Evolutionary conservation across 139 green algal genomes (phyloP), one percentile per base, ranked within the genome.

Genomic region (Tetradesmus obliquus): DNA sequence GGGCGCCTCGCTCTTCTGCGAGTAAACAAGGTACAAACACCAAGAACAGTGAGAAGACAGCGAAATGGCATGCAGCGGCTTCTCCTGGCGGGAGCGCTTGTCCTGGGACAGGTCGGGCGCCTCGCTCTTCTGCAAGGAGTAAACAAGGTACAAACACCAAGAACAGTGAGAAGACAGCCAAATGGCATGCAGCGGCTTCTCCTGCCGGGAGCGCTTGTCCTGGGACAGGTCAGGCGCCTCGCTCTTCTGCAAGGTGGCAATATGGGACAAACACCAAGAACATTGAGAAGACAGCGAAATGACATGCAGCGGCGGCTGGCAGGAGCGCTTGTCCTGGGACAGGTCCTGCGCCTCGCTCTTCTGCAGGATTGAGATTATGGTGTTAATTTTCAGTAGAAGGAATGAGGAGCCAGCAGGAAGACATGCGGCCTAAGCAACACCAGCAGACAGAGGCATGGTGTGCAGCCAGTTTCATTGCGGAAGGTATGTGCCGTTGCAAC

Each of bases 81-180:
- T 94, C 84, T 87, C 82, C 54, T 83, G 72, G 19, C 79, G 32
- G 62, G 58, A 55, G 22, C 54, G 91, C 55, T 93, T 92, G 57
- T 95, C 94, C 12, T 92, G 86, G 7, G 91, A 95, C 85, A 97
- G 92, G 85, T 94, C 84, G 7, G 95, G 94, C 0, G 92, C 94
- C 2, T 86, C 51, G 1, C 82, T 79, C 62, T 92, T 89, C 90
- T 91, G 84, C 51, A 88, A 72, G n/a, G n/a, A n/a, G n/a, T n/a
- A n/a, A n/a, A n/a, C n/a, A n/a, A n/a, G n/a, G n/a, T n/a, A n/a
- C 55, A 1, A 69, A 66, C 20, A n/a, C n/a, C n/a, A n/a, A n/a
- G n/a, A n/a, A n/a, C n/a, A n/a, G n/a, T n/a, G 72, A 62, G 85
- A 62, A 57, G 57, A 58, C 90, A 2, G 83, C 54, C 53, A 13